These are phyloP conservation scores for Clarireedia homoeocarpa DNA, from an alignment of 2,329 filamentous ascomycete genomes.

Conservation along the genomic window DNA sequence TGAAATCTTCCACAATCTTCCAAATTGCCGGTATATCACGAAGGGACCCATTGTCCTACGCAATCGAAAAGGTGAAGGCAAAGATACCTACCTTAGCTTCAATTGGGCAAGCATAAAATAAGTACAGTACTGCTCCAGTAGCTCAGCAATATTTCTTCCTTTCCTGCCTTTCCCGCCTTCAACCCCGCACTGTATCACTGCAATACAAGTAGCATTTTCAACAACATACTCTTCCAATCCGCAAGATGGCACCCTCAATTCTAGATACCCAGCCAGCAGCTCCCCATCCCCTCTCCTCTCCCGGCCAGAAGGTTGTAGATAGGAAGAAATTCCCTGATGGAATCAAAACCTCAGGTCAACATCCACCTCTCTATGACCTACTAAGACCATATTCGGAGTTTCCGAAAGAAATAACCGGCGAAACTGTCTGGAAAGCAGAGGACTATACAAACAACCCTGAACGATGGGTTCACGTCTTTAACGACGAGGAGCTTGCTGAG, in stretches of 20 bases:
- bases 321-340: constrained; percentile 29
- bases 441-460: constrained; percentile 28
- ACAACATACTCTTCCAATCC: too few species aligned
- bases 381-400: constrained; percentile 63
- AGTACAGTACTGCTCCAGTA: neutral
- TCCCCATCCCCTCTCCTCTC: constrained; percentile 15
- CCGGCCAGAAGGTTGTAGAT: constrained; percentile 16
- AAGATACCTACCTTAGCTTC: neutral
- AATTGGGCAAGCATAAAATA: neutral
- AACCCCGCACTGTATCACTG: neutral
- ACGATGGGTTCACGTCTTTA: constrained; percentile 65
- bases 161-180: neutral
- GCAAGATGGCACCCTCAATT: constrained; percentile 17
- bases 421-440: constrained; percentile 60
- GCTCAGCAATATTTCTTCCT: neutral
- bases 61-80: neutral
- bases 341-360: constrained; percentile 55
- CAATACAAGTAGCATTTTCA: too few species aligned
- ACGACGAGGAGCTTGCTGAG: constrained; percentile 57
- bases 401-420: constrained; percentile 61
- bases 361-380: constrained; percentile 56
- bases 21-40: neutral
- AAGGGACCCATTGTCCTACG: neutral
- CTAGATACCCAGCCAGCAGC: constrained; percentile 16
- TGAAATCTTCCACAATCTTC: neutral